phyloP scores from a whole-genome alignment of 495 filamentous ascomycete genomes.

The Xylaria castorea region DNA sequence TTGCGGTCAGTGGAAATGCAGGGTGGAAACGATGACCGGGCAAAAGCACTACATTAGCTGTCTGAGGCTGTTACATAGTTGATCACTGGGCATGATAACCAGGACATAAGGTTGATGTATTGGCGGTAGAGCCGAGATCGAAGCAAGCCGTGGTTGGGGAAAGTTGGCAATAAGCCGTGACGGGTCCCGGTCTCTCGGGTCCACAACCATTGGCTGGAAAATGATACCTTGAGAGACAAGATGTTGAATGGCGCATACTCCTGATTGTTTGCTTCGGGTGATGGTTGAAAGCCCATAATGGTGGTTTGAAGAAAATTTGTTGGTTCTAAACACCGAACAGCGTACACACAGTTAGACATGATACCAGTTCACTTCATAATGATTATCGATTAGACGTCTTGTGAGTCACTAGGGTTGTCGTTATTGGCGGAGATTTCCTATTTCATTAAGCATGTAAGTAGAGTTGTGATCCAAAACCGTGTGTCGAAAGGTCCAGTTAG shows the following conservation, averaged over 20 bases:
- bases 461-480: background rate
- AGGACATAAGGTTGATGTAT: background rate
- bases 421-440: background rate
- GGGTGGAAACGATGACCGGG: background rate
- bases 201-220: constrained; percentile 4
- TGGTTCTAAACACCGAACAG: constrained; percentile 13
- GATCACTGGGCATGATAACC: background rate
- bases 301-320: background rate
- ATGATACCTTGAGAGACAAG: constrained; percentile 7
- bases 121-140: background rate
- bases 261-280: constrained; percentile 8
- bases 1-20: constrained; percentile 4
- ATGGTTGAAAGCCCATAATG: background rate
- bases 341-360: background rate
- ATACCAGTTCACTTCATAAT: background rate
- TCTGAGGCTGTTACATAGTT: background rate
- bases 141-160: background rate
- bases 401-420: background rate
- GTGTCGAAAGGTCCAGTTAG: constrained; percentile 9
- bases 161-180: background rate
- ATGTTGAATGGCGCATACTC: background rate
- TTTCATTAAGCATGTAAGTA: background rate
- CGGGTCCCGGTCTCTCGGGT: background rate
- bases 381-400: background rate
- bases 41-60: background rate